Evolutionary conservation across 345 rosid genomes (phyloP).

Genomic region (Dipteronia sinensis): DNA sequence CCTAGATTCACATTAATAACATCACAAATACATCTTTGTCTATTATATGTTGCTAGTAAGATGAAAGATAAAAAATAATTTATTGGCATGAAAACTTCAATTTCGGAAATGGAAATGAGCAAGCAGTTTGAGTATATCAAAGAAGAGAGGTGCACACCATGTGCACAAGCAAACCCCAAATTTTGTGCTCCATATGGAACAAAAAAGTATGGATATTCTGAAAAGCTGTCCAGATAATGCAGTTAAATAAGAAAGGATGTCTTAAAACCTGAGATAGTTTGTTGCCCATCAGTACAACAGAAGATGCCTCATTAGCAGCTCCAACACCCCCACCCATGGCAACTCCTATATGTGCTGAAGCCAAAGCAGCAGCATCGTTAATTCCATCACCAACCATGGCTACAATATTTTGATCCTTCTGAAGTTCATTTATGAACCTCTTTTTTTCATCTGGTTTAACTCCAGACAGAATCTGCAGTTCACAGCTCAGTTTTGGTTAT

Average conservation of each 20-base stretch:
- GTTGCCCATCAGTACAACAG: constrained; percentile 89
- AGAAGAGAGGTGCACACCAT: background rate
- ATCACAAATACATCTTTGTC: background rate
- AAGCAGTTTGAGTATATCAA: background rate
- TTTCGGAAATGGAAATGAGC: background rate
- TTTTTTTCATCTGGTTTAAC: constrained; percentile 86
- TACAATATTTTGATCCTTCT: constrained; percentile 65
- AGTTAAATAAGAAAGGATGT: background rate
- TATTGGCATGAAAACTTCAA: background rate
- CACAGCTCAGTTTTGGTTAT: constrained; percentile 13
- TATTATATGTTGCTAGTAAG: background rate
- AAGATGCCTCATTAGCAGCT: constrained; percentile 96
- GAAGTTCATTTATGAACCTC: constrained; percentile 71
- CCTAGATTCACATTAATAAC: background rate
- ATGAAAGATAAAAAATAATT: too few relatives aligned
- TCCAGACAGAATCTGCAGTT: constrained; percentile 70
- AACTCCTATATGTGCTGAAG: constrained; percentile 85
- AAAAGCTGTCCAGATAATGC: background rate
- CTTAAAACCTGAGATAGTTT: constrained; percentile 74
- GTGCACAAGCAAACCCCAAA: background rate
- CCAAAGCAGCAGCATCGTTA: constrained; percentile 97
- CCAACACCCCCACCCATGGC: constrained; percentile 97
- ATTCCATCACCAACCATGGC: constrained; percentile 99
- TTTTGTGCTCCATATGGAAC: background rate
- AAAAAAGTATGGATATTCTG: background rate